Evolutionary conservation across 2,329 filamentous ascomycete genomes (phyloP).

Genomic region (Venturiaceae sp.): DNA sequence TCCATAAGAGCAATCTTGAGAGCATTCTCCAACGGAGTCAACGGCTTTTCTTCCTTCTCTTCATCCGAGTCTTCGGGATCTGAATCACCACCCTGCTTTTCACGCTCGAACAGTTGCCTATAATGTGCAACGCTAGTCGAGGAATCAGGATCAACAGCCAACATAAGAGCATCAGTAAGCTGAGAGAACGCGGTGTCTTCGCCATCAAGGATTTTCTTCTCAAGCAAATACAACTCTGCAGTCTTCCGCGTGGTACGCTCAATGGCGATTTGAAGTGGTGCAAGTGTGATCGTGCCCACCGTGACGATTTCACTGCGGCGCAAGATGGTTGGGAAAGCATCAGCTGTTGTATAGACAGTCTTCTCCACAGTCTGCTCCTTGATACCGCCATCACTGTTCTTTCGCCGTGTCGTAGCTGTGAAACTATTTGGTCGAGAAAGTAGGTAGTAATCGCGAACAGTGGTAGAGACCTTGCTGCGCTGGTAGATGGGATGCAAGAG

Average conservation of each 20-base stretch:
- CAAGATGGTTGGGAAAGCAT: constrained; percentile 84
- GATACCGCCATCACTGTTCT: constrained; percentile 55
- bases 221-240: constrained; percentile 66
- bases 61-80: constrained; percentile 32
- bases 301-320: constrained; percentile 76
- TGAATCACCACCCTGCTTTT: constrained; percentile 15
- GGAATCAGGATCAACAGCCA: constrained; percentile 64
- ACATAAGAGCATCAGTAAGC: constrained; percentile 65
- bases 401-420: constrained; percentile 63
- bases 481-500: constrained; percentile 77
- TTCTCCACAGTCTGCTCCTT: constrained; percentile 75
- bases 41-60: constrained; percentile 32
- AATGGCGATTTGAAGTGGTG: constrained; percentile 75
- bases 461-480: constrained; percentile 70
- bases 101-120: constrained; percentile 51
- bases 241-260: constrained; percentile 89
- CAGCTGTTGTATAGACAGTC: constrained; percentile 70
- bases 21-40: constrained; percentile 59
- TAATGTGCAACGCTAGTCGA: constrained; percentile 74
- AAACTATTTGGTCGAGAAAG: constrained; percentile 70
- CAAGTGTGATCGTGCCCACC: constrained; percentile 55
- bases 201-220: constrained; percentile 63
- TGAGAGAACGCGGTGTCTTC: constrained; percentile 60
- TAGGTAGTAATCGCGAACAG: constrained; percentile 78
- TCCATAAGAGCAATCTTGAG: constrained; percentile 81